Evolutionary conservation across 1,139 yeast species (phyloP).

Genomic region (Geotrichum fermentans): DNA sequence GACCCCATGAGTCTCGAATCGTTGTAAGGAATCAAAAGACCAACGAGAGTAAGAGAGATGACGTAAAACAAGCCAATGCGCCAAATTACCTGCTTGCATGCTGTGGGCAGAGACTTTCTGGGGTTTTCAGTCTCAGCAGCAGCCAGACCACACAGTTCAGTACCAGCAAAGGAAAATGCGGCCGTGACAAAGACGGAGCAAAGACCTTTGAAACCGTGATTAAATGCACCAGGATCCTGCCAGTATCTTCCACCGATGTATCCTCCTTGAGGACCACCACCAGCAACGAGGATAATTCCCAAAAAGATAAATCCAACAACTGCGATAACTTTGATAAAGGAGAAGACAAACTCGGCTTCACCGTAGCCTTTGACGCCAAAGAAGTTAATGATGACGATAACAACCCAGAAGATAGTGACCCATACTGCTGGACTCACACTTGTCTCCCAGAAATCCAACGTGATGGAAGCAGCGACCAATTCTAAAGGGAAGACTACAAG

Average conservation of each 20-base stretch:
- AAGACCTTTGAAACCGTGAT: conserved; percentile 69
- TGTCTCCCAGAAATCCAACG: conserved; percentile 59
- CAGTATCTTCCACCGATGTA: conserved; percentile 62
- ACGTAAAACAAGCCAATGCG: conserved; percentile 64
- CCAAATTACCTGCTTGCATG: conserved; percentile 68
- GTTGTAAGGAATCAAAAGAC: conserved; percentile 60
- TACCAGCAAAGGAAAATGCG: conserved; percentile 81
- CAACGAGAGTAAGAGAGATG: conserved; percentile 54
- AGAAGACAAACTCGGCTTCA: conserved; percentile 63
- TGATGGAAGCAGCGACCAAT: conserved; percentile 68
- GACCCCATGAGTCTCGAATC: conserved; percentile 47
- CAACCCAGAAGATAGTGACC: conserved; percentile 57
- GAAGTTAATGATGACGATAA: conserved; percentile 53
- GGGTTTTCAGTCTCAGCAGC: conserved; percentile 81
- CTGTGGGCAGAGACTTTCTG: conserved; percentile 56
- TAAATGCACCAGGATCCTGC: conserved; percentile 62
- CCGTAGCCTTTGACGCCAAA: conserved; percentile 73
- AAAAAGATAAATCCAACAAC: conserved; percentile 59
- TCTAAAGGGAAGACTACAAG: conserved; percentile 68
- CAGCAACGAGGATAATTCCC: conserved; percentile 54
- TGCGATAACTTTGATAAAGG: conserved; percentile 56
- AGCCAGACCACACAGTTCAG: conserved; percentile 74
- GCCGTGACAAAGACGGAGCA: conserved; percentile 76
- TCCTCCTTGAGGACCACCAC: conserved; percentile 57
- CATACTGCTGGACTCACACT: conserved; percentile 60